Base-by-base conservation (phyloP, 192 early-diverging fungal genomes). In the Podila verticillata region DNA sequence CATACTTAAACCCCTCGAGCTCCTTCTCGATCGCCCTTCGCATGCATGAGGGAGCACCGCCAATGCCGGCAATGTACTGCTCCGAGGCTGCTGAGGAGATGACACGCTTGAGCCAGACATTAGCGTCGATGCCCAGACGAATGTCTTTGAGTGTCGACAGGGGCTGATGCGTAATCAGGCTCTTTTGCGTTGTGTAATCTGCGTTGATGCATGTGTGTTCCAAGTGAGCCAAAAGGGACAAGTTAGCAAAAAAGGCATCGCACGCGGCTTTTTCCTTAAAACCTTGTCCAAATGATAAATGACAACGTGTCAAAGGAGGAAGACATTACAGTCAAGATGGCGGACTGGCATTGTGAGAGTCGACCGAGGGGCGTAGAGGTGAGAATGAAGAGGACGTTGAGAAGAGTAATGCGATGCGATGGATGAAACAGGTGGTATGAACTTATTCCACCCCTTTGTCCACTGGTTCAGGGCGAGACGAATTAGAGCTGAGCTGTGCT, bases 121-220 rank as follows among this genome's bases (percentile, higher is more conserved):
- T 88, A 70, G 92, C 94, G 65, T 95, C 94, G 56, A 95, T 91
- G 47, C 94, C 94, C 57, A 95, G 82, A 30, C 92, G 85, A 32
- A 89, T 90, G 44, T 89, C 91, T 49, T 86, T 84, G 35, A 94
- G 86, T 30, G 81, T 75, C 30, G 86, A 71, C 17, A 93, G 75
- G 28, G 91, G 70, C 31, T 68, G 65, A n/a, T 32, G 35, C 31
- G 49, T 66, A 48, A 65, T 64, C 68, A 71, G 68, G 47, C 57
- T 64, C 48, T 72, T 80, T 65, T 80, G 69, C 34, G 35, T 72
- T 32, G 47, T 66, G 61, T 68, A 80, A 61, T 66, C 77, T 80
- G 63, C 48, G n/a, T 26, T 30, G 57, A 54, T 47, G 29, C 49
- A 59, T 22, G 34, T 7, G 22, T 34, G 24, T 26, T 17, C 48